Percentiles rank a stretch among this genome's conserved stretches.
phyloP scores from a whole-genome alignment of 2,329 filamentous ascomycete species.

The Talaromyces amestolkiae region DNA sequence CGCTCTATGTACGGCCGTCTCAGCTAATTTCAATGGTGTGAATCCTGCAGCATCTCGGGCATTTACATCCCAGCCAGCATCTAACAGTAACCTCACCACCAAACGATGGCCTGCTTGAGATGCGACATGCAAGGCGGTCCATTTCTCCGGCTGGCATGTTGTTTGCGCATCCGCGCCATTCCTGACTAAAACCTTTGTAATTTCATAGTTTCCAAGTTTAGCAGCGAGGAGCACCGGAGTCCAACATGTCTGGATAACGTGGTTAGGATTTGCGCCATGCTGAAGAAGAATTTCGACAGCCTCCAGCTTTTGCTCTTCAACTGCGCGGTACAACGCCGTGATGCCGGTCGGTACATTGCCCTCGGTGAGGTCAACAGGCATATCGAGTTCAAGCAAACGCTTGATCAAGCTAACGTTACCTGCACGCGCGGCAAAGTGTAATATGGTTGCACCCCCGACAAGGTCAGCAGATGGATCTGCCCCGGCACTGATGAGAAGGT shows the following conservation, averaged over 20 bases:
- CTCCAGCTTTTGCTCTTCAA: not conserved
- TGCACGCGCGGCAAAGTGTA: not conserved
- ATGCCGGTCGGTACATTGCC: not conserved
- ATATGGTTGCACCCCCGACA: not conserved
- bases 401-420: not conserved
- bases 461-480: not conserved
- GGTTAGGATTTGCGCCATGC: constrained; percentile 4
- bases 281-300: not conserved
- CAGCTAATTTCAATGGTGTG: constrained; percentile 3
- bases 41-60: not conserved
- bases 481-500: constrained; percentile 3
- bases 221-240: not conserved
- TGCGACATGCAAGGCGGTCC: constrained; percentile 7
- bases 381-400: constrained; percentile 2
- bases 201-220: constrained; percentile 2
- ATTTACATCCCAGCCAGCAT: not conserved
- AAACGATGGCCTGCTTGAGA: not conserved
- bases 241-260: not conserved
- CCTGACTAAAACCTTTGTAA: not conserved
- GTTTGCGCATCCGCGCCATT: not conserved
- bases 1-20: not conserved
- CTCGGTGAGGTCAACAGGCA: not conserved
- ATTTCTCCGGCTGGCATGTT: not conserved
- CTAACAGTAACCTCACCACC: constrained; percentile 2
- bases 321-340: constrained; percentile 2